Conservation (phyloP, 208 protist species). For the Leishmania lainsoni region DNA sequence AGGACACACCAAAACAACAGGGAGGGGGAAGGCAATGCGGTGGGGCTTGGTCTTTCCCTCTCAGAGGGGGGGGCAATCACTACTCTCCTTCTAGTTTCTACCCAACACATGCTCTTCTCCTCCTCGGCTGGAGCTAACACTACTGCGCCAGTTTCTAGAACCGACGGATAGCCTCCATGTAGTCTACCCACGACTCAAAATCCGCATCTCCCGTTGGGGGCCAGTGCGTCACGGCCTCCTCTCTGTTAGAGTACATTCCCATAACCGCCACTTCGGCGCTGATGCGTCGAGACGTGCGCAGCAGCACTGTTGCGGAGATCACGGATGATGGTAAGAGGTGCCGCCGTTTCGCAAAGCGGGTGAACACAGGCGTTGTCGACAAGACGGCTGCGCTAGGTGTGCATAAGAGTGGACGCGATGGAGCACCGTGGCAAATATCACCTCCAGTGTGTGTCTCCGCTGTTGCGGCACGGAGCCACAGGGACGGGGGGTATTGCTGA, state of each 20-base stretch:
- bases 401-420: neutral
- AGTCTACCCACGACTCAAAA: neutral
- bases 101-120: neutral
- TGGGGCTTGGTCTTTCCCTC: neutral
- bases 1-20: too few species aligned
- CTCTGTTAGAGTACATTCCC: neutral
- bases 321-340: conserved; percentile 7
- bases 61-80: neutral
- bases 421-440: neutral
- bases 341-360: conserved; percentile 25
- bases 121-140: neutral
- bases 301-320: conserved; percentile 10
- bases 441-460: neutral
- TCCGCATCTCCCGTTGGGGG: neutral
- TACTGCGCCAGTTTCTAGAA: neutral
- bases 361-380: conserved; percentile 5
- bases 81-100: neutral
- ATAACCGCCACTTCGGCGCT: neutral
- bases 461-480: conserved; percentile 21
- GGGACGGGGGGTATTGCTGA: conserved; percentile 29
- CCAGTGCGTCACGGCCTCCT: neutral
- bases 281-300: neutral
- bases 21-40: neutral
- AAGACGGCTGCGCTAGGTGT: conserved; percentile 2
- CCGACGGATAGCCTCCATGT: neutral